Evolutionary conservation across 2,329 filamentous ascomycete species (phyloP).

Genomic region (Magnaporthales sp.): DNA sequence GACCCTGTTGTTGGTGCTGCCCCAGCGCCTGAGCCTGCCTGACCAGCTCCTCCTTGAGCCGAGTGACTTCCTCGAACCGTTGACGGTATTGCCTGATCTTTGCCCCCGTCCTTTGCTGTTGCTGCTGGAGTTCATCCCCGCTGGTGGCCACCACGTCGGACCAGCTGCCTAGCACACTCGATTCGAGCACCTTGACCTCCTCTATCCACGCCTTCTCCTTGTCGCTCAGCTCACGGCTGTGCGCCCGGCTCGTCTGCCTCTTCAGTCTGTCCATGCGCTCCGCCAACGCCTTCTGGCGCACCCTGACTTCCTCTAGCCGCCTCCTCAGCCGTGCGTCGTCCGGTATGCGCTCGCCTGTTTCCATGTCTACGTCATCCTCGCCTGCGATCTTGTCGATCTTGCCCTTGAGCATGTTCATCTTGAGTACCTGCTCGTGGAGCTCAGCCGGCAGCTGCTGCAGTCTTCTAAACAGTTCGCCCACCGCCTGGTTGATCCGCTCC

Average conservation of each 20-base stretch:
- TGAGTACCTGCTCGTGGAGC: constrained; percentile 56
- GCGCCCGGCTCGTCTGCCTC: constrained; percentile 37
- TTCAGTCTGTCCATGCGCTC: constrained; percentile 52
- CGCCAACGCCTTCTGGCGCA: constrained; percentile 46
- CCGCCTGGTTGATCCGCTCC: constrained; percentile 57
- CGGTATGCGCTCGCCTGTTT: constrained; percentile 24
- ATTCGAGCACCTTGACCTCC: constrained; percentile 29
- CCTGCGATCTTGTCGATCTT: constrained; percentile 60
- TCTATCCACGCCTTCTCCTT: constrained; percentile 47
- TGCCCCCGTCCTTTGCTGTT: constrained; percentile 14
- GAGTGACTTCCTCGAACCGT: constrained; percentile 48
- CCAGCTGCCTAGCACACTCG: constrained; percentile 30
- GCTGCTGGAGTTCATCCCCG: not conserved
- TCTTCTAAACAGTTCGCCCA: constrained; percentile 63
- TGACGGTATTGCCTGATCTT: constrained; percentile 42
- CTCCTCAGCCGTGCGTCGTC: constrained; percentile 50
- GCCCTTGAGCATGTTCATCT: constrained; percentile 55
- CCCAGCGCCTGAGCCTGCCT: constrained; percentile 40
- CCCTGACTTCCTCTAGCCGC: constrained; percentile 44
- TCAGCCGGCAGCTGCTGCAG: constrained; percentile 62
- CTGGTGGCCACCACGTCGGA: constrained; percentile 9
- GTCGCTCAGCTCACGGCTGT: constrained; percentile 46
- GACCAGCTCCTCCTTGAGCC: constrained; percentile 42
- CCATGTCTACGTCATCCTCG: constrained; percentile 18
- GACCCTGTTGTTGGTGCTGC: constrained; percentile 10